A percentile compares a stretch with the other conserved stretches of the same genome.
These are phyloP conservation scores for Candida loeiensis DNA, from an alignment of 805 yeast species.

Conservation along the genomic window DNA sequence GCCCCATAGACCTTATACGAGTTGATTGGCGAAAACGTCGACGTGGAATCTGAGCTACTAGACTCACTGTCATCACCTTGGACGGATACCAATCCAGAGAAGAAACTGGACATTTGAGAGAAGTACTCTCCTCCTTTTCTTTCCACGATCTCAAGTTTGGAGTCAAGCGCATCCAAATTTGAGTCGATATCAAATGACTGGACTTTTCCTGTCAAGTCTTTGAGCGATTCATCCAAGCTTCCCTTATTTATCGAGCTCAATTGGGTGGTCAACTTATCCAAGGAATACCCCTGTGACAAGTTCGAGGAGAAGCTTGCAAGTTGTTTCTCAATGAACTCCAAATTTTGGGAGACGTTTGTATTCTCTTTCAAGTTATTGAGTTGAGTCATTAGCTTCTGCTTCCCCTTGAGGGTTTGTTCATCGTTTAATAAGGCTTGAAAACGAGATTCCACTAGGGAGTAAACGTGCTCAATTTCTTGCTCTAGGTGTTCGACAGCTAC, in stretches of 20 bases:
- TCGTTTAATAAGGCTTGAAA: constrained; percentile 21
- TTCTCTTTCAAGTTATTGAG: constrained; percentile 26
- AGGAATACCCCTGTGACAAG: constrained; percentile 8
- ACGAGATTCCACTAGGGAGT: constrained; percentile 48
- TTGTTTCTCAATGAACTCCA: constrained; percentile 27
- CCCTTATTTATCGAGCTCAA: constrained; percentile 2
- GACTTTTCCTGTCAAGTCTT: constrained; percentile 2
- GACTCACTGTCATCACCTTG: constrained; percentile 14
- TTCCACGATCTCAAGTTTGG: constrained; percentile 68
- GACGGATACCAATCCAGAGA: constrained; percentile 37
- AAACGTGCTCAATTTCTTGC: constrained; percentile 49
- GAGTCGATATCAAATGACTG: constrained; percentile 5
- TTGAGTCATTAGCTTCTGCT: constrained; percentile 26
- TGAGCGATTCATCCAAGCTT: neutral
- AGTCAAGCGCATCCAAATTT: constrained; percentile 58
- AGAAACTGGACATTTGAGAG: constrained; percentile 49
- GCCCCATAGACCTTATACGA: constrained; percentile 30
- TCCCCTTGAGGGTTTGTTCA: constrained; percentile 10
- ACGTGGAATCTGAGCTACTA: constrained; percentile 15
- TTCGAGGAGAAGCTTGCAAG: constrained; percentile 12
- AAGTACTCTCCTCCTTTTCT: constrained; percentile 61
- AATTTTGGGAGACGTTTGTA: constrained; percentile 15
- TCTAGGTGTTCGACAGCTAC: constrained; percentile 50
- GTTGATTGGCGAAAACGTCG: constrained; percentile 19
- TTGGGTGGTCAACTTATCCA: constrained; percentile 8